phyloP scores from a whole-genome alignment of 352 stramenopile genomes.

The Phytopythium aichiense region DNA sequence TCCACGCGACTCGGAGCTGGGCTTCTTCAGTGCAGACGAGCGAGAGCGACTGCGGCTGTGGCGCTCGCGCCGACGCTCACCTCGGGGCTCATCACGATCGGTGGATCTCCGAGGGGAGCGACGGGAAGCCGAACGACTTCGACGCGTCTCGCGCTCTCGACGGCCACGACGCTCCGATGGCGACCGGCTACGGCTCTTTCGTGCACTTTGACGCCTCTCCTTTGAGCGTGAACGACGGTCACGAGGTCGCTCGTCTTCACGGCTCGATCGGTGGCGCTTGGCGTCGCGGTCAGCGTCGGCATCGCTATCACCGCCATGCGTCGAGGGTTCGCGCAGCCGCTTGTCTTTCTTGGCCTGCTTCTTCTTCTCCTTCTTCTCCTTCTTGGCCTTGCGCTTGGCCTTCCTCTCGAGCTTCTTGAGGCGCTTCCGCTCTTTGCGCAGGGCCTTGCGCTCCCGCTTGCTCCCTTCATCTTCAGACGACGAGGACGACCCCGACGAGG shows the following conservation, averaged over 20 bases:
- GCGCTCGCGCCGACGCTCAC: neutral
- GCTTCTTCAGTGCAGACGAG: neutral
- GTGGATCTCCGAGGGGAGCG: neutral
- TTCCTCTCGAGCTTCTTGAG: constrained; percentile 32
- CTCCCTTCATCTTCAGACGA: constrained; percentile 9
- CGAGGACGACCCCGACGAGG: constrained; percentile 10
- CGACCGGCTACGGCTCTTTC: constrained; percentile 4
- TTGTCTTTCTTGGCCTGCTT: constrained; percentile 13
- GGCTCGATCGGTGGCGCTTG: constrained; percentile 9
- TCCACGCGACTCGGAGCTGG: neutral
- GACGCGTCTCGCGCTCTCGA: neutral
- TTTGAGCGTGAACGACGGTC: constrained; percentile 5
- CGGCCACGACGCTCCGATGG: neutral
- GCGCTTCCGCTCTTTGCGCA: constrained; percentile 22
- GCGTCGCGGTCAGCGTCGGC: constrained; percentile 6
- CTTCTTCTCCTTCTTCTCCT: constrained; percentile 27
- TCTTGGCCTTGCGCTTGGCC: constrained; percentile 27
- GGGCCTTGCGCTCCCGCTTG: constrained; percentile 14
- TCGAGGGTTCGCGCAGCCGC: neutral
- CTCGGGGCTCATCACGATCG: neutral
- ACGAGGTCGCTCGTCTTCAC: neutral
- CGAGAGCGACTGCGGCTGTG: constrained; percentile 4
- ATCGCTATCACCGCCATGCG: neutral
- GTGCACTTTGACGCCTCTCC: neutral
- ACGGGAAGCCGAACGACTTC: neutral